These are phyloP conservation scores for Fusarium chuoi DNA, from an alignment of 2,329 filamentous ascomycete genomes.

Conservation along the genomic window DNA sequence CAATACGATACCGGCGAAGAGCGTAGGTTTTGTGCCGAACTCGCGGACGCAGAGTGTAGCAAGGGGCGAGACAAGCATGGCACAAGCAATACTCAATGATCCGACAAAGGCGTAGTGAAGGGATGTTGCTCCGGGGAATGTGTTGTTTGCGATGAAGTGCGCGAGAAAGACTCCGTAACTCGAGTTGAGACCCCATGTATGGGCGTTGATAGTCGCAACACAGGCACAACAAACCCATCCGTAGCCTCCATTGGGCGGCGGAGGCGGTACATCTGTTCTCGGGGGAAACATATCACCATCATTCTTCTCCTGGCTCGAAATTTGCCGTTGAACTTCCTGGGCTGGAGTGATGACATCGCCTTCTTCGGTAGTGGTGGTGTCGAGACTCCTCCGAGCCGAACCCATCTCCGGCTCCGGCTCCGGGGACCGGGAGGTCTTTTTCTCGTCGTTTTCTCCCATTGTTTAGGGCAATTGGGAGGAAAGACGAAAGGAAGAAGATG, in stretches of 20 bases:
- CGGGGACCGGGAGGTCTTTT: constrained; percentile 15
- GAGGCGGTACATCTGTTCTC: constrained; percentile 36
- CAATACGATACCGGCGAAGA: constrained; percentile 72
- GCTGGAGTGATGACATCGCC: constrained; percentile 35
- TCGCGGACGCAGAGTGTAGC: constrained; percentile 69
- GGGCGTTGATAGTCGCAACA: constrained; percentile 67
- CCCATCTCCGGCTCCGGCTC: constrained; percentile 22
- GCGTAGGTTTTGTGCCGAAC: constrained; percentile 71
- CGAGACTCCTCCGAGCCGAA: constrained; percentile 20
- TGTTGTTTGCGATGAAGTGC: constrained; percentile 65
- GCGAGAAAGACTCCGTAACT: constrained; percentile 64
- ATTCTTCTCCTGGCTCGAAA: constrained; percentile 16
- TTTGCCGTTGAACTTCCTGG: constrained; percentile 10
- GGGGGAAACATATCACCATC: constrained; percentile 18
- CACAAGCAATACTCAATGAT: constrained; percentile 51
- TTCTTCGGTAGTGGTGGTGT: constrained; percentile 36
- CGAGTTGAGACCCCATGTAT: constrained; percentile 79
- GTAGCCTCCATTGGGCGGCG: constrained; percentile 69
- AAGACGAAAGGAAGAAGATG: not conserved
- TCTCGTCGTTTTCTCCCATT: constrained; percentile 35
- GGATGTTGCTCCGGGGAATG: constrained; percentile 70
- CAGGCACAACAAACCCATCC: constrained; percentile 56
- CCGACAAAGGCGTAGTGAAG: constrained; percentile 84
- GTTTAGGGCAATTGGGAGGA: not conserved
- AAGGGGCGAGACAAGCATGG: constrained; percentile 74